phyloP scores from a whole-genome alignment of 2,329 filamentous ascomycete species.

The Colletotrichum tabaci region DNA sequence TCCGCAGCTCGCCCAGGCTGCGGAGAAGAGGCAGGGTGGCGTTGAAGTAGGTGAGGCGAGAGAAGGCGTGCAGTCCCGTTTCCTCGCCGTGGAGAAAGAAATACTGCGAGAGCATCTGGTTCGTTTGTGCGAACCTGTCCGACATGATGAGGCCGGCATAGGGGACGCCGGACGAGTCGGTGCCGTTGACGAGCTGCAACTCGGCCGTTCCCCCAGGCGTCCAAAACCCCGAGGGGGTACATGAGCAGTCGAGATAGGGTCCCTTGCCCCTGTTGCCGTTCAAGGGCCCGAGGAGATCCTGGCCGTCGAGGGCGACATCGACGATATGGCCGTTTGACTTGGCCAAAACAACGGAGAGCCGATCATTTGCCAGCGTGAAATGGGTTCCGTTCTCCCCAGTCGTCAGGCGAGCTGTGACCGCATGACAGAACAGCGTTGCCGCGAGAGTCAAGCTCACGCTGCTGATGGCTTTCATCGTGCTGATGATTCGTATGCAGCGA shows the following conservation, averaged over 20 bases:
- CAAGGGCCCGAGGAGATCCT: constrained; percentile 64
- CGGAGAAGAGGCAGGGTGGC: constrained; percentile 68
- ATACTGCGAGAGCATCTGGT: constrained; percentile 74
- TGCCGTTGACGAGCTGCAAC: constrained; percentile 62
- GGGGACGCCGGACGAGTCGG: constrained; percentile 62
- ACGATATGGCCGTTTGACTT: constrained; percentile 55
- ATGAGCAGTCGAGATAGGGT: constrained; percentile 76
- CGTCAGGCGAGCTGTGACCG: constrained; percentile 1
- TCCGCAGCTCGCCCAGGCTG: constrained; percentile 73
- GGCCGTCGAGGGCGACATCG: constrained; percentile 53
- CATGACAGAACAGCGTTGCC: neutral
- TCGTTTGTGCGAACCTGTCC: constrained; percentile 70
- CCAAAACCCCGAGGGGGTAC: constrained; percentile 71
- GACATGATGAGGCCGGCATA: constrained; percentile 74
- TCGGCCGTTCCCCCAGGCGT: constrained; percentile 67
- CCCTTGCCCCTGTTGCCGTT: constrained; percentile 59
- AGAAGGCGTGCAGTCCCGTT: constrained; percentile 74
- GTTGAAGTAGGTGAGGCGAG: constrained; percentile 72
- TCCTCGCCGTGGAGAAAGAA: constrained; percentile 76
- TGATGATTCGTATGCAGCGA: neutral
- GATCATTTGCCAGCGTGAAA: constrained; percentile 55
- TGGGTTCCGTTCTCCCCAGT: constrained; percentile 50
- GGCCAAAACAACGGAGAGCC: constrained; percentile 54
- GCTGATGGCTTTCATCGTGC: constrained; percentile 1
- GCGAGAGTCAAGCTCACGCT: neutral